Base-by-base conservation (phyloP, 805 yeast genomes). In the Teunomyces barrocoloradensis region DNA sequence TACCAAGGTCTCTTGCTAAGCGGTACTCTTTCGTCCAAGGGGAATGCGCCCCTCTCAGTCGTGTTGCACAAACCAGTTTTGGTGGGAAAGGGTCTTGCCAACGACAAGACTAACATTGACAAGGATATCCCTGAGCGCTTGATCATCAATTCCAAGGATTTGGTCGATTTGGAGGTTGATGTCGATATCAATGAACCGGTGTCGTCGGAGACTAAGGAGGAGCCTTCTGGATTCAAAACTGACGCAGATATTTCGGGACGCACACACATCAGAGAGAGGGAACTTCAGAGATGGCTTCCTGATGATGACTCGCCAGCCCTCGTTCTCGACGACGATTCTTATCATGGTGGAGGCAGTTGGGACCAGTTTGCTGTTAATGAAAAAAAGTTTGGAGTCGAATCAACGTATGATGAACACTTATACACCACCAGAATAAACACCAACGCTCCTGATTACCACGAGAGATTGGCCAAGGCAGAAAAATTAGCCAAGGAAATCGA, bases 331-430 rank as follows among this genome's bases (percentile, higher is more conserved):
- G 79, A 74, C 32, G 63, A 60, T 18, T 44, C 48, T 28, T 36
- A 51, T 7, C 34, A 46, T 3, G 56, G 57, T 6, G 51, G 52
- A 18, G 69, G 66, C 12, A 60, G 63, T 7, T 94, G 98, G 98
- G 97, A 94, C 68, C 99, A 94, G 71, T 94, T 94, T 68, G 86
- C 87, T 45, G 92, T 82, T n/a, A 94, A 94, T 66, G 86, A 88
- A 63, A 78, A 82, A 48, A 85, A 87, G 67, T 94, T 94, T 65
- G 97, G 97, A 33, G 85, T 94, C 42, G 84, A 80, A 53, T 84
- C 96, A 0, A 79, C 89, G 29, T 87, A 78, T 64, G 92, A 91
- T 63, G 98, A 92, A 67, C 82, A 83, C 63, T 71, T 86, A 51
- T 92, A 92, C 68, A 92, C 98, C 20, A 90, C 97, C 0, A 80